phyloP scores from a whole-genome alignment of 768 basidiomycete genomes.

The Lactarius pseudohatsudake region DNA sequence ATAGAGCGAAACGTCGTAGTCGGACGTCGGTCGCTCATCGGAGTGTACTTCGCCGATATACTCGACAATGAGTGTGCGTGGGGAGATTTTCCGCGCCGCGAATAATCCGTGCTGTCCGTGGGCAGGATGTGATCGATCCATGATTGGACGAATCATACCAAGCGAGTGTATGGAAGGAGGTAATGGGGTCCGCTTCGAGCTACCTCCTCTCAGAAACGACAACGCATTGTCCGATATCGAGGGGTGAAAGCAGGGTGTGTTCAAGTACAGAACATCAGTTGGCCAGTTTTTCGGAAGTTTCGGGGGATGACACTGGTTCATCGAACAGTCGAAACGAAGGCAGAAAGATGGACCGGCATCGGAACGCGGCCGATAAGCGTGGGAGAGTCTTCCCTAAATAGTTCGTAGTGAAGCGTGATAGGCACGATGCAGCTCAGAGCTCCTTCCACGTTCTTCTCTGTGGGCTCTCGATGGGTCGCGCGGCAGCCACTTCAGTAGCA shows the following conservation, averaged over 20 bases:
- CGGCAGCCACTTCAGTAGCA: constrained; percentile 74
- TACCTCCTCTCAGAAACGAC: constrained; percentile 26
- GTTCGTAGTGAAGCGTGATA: background rate
- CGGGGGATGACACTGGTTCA: constrained; percentile 2
- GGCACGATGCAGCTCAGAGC: constrained; percentile 15
- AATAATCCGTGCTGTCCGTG: constrained; percentile 78
- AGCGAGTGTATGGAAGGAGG: constrained; percentile 32
- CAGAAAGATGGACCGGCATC: background rate
- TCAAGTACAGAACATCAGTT: constrained; percentile 52
- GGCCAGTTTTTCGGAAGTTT: constrained; percentile 49
- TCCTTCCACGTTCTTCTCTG: constrained; percentile 17
- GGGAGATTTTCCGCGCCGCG: constrained; percentile 66
- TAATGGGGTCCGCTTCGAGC: constrained; percentile 12
- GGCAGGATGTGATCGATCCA: constrained; percentile 59
- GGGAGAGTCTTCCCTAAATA: constrained; percentile 17
- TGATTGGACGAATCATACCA: constrained; percentile 59
- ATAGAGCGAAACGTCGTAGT: constrained; percentile 86
- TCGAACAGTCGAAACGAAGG: background rate
- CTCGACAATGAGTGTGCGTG: constrained; percentile 68
- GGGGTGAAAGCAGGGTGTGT: constrained; percentile 51
- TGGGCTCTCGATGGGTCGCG: constrained; percentile 57
- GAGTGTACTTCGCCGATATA: constrained; percentile 86
- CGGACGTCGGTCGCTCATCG: constrained; percentile 67
- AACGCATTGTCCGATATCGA: constrained; percentile 51
- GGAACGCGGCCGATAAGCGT: constrained; percentile 9